These are phyloP conservation scores for Aspergillus taichungensis DNA, from an alignment of 495 filamentous ascomycete genomes.

Conservation along the genomic window DNA sequence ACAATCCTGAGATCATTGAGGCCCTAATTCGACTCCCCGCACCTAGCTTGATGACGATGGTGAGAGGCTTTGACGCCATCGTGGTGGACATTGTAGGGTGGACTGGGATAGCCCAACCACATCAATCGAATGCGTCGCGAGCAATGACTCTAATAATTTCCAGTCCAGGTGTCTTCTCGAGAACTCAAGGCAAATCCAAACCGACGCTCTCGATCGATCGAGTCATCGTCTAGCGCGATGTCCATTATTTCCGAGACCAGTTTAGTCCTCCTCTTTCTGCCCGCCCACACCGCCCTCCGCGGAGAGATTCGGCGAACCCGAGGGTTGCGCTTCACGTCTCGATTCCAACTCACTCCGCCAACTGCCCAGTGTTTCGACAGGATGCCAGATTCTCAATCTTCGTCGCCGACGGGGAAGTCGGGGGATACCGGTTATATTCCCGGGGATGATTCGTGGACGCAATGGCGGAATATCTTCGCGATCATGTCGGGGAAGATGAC, in stretches of 20 bases:
- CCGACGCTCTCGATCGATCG: too few species aligned
- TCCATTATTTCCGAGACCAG: background rate
- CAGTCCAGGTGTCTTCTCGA: too few species aligned
- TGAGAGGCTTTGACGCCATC: slow-evolving; percentile 36
- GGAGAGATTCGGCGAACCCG: slow-evolving; percentile 20
- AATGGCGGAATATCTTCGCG: slow-evolving; percentile 74
- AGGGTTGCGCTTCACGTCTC: background rate
- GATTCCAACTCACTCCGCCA: background rate
- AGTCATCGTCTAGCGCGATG: background rate
- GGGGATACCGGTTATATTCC: slow-evolving; percentile 32
- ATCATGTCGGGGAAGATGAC: slow-evolving; percentile 65
- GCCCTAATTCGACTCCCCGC: slow-evolving; percentile 27
- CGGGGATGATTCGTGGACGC: slow-evolving; percentile 54
- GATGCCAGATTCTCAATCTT: slow-evolving; percentile 28
- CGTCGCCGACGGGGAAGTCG: slow-evolving; percentile 5
- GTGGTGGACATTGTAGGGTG: slow-evolving; percentile 4
- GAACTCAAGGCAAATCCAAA: too few species aligned
- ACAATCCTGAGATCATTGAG: background rate
- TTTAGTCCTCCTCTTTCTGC: slow-evolving; percentile 26
- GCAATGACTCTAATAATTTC: too few species aligned
- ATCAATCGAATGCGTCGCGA: background rate
- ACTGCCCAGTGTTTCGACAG: background rate
- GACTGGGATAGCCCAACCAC: background rate
- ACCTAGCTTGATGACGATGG: slow-evolving; percentile 94
- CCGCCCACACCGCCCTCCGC: slow-evolving; percentile 21